Evolutionary conservation across 352 stramenopile species (phyloP), one percentile per base, ranked within the genome.

Genomic region (Globisporangium polare): DNA sequence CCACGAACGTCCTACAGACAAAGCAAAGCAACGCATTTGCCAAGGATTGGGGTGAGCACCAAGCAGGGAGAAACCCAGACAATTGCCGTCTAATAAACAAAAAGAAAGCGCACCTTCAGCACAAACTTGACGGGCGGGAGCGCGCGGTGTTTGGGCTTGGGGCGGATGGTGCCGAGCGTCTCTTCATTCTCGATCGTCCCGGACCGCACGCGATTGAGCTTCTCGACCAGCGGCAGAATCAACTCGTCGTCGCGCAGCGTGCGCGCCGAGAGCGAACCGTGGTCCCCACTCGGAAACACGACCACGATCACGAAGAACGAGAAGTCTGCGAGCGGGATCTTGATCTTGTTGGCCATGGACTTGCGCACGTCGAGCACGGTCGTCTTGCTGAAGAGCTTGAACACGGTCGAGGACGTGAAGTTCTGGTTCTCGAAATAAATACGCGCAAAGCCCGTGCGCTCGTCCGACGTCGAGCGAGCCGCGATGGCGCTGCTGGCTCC

Each of bases 341-440:
- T 89, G 63, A 94, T 87, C 70, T 92, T 92, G 53, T 75, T 83
- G 5, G 81, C 83, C 81, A 94, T 92, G 13, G 79, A 90, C 69
- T 84, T 74, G 45, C 86, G 69, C 54, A 93, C 84, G 43, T 94
- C 83, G 2, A 88, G 70, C 58, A 92, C 82, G 0, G 78, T 91
- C 39, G 78, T 94, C 8, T 58, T 84, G 33, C 72, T 66, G 8
- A 80, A 69, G 31, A 94, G 64, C 61, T 86, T 89, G 67, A 94
- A 90, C 27, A 94, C 81, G 2, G 83, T 92, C 8, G 83, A 92
- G 27, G 83, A 92, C 58, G 82, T 92, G 53, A 92, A 92, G 64
- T 60, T 89, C 47, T 86, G 75, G 67, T 86, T 91, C 50, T 94
- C 80, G 60, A 91, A 94, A 68, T 89, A 94, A 66, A 94, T 94